Base-by-base conservation (phyloP, 495 filamentous ascomycete genomes). In the Daldinia grandis region DNA sequence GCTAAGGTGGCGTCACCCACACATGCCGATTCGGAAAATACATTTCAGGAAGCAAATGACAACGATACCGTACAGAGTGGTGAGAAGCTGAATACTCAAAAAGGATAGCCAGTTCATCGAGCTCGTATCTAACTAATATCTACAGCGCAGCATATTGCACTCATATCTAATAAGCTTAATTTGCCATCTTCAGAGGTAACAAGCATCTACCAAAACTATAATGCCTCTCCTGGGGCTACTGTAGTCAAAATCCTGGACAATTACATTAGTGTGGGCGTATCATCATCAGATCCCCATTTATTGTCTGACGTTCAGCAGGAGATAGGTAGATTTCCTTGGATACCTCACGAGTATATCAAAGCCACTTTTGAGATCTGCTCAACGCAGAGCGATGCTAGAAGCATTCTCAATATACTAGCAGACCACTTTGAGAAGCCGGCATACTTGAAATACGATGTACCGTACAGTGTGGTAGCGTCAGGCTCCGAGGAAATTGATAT, bases 341-440 rank as follows among this genome's bases (percentile, higher is more conserved):
- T 77, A 8, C 75, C 75, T 27, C 15, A 4, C 17, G 27, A 73
- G 2, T 76, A 74, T 30, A 44, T 76, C 15, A 30, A 53, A 5
- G 64, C 75, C 9, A 50, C 67, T 6, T 67, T 74, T 24, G 65
- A 68, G 19, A 68, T 65, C 5, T 67, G 70, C 10, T 19, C 33
- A 14, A 49, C 55, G 5, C 50, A 7, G 2, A 25, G 69, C 35
- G 64, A 68, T 27, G 70, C 73, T 17, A 21, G 54, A 19, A 70
- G 72, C 10, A 50, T 77, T 19, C 66, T 77, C 27, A 53, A 59
- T 35, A 64, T 67, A 25, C 37, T 77, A 12, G 70, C 58, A 38
- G 60, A 68, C 15, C 25, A 77, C 62, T 77, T 74, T 28, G 61
- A 74, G 42, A 75, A 72, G 51, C 73, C 75, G 30, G 31, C 62